Conservation (phyloP, 1,139 yeast species). For the Magnusiomyces tetraspermus region DNA sequence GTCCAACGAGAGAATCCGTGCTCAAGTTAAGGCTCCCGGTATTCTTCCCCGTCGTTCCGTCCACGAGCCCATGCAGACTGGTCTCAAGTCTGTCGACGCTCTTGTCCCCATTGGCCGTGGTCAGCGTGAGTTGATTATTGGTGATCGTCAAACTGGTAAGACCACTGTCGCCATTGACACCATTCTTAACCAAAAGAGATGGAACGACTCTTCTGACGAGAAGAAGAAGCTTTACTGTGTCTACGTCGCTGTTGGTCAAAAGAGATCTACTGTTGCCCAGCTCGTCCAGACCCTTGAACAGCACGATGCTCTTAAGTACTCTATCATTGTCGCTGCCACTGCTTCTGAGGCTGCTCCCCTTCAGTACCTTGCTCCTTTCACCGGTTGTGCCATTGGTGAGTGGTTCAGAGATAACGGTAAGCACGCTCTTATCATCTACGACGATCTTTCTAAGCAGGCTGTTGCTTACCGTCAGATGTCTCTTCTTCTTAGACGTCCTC, state of each 20-base stretch:
- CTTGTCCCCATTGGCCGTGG: constrained; percentile 99
- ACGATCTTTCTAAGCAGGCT: constrained; percentile 98
- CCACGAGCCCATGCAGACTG: constrained; percentile 99
- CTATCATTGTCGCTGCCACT: constrained; percentile 98
- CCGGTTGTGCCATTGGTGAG: constrained; percentile 99
- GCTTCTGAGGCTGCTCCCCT: constrained; percentile 99
- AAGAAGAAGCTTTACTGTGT: constrained; percentile 98
- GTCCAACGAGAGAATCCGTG: constrained; percentile 78
- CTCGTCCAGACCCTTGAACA: constrained; percentile 98
- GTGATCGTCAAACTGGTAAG: constrained; percentile 99
- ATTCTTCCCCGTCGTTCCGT: constrained; percentile 98
- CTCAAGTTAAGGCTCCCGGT: constrained; percentile 99
- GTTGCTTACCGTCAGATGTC: constrained; percentile 99
- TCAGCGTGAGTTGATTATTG: constrained; percentile 99
- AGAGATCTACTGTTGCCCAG: constrained; percentile 99
- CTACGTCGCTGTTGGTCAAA: constrained; percentile 99
- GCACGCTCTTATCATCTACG: constrained; percentile 95
- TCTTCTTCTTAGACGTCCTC: constrained; percentile 93
- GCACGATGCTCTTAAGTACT: constrained; percentile 94
- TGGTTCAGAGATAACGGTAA: constrained; percentile 99
- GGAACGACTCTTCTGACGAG: constrained; percentile 94
- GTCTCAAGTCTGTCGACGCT: constrained; percentile 98
- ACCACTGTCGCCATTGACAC: constrained; percentile 98
- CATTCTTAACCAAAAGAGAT: constrained; percentile 97
- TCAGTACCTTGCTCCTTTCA: constrained; percentile 99